phyloP scores from a whole-genome alignment of 2,329 filamentous ascomycete species.

The Harringtonia aguacate region DNA sequence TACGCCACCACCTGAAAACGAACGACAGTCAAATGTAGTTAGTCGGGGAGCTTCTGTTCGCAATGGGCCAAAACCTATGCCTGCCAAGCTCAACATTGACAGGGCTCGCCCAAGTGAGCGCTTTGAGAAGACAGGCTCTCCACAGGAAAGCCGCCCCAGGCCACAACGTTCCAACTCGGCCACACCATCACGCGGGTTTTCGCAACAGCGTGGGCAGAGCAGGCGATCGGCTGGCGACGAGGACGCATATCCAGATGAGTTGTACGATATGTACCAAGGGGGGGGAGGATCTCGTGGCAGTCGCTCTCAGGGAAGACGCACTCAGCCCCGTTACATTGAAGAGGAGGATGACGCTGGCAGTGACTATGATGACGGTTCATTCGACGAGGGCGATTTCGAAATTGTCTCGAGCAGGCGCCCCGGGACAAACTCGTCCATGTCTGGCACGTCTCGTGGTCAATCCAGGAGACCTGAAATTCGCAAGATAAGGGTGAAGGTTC shows the following conservation, averaged over 20 bases:
- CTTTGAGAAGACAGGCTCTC: conserved; percentile 41
- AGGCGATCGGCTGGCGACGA: conserved; percentile 40
- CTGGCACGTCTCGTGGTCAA: conserved; percentile 38
- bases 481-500: conserved; percentile 85
- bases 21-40: conserved; percentile 27
- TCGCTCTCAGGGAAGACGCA: conserved; percentile 26
- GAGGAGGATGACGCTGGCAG: conserved; percentile 71
- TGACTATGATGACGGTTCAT: conserved; percentile 57
- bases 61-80: conserved; percentile 48
- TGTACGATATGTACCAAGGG: conserved; percentile 52
- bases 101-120: conserved; percentile 39
- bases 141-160: conserved; percentile 26
- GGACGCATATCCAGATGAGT: conserved; percentile 56
- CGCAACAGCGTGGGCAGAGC: conserved; percentile 24
- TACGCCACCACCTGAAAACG: conserved; percentile 94
- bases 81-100: conserved; percentile 53
- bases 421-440: conserved; percentile 31
- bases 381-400: conserved; percentile 72
- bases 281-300: conserved; percentile 27
- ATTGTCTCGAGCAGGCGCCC: conserved; percentile 52
- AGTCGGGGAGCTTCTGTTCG: conserved; percentile 50
- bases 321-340: conserved; percentile 56
- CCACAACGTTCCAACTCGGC: conserved; percentile 32
- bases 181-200: conserved; percentile 31
- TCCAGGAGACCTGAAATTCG: conserved; percentile 56